Evolutionary conservation across 2,329 filamentous ascomycete species (phyloP), one percentile per base, ranked within the genome.

Genomic region (Arthrobotrys musiformis): DNA sequence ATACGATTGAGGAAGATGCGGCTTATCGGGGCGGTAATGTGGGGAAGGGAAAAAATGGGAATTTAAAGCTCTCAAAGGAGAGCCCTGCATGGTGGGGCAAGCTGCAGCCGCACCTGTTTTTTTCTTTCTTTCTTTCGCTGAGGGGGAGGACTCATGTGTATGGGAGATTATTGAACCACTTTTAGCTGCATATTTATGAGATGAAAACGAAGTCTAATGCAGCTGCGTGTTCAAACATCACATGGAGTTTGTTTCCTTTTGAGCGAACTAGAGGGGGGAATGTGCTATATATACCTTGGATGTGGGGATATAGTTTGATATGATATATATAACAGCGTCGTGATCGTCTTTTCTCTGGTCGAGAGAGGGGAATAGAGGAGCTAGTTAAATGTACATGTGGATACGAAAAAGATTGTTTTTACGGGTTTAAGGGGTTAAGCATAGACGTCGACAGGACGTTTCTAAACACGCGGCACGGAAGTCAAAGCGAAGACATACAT

Each of bases 1-100:
- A 83, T 48, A n/a, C n/a, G n/a, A 15, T 46, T 44, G 40, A n/a
- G 15, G 0, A 35, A 26, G 37, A 33, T 68, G 48, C 48, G 42
- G 42, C 42, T 56, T 58, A 44, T 69, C 64, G 64, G 64, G 52
- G 15, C 15, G n/a, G 33, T 58, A 24, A 40, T 15, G 64, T 69
- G 64, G 64, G 64, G 64, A 67, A 67, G 19, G 37, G n/a, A n/a
- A n/a, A n/a, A n/a, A n/a, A n/a, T n/a, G n/a, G n/a, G n/a, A n/a
- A n/a, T n/a, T n/a, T n/a, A n/a, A n/a, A n/a, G 40, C 42, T 50
- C 42, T 61, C 58, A 62, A 46, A 30, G 2, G 11, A n/a, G n/a
- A n/a, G n/a, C n/a, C n/a, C n/a, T 50, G 40, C 52, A 40, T 69
- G 52, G 64, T 69, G 64, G 64, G 64, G 64, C 48, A 69, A 11